These are phyloP conservation scores for Aspergillus nanangensis DNA, from an alignment of 495 filamentous ascomycete genomes.

Conservation along the genomic window DNA sequence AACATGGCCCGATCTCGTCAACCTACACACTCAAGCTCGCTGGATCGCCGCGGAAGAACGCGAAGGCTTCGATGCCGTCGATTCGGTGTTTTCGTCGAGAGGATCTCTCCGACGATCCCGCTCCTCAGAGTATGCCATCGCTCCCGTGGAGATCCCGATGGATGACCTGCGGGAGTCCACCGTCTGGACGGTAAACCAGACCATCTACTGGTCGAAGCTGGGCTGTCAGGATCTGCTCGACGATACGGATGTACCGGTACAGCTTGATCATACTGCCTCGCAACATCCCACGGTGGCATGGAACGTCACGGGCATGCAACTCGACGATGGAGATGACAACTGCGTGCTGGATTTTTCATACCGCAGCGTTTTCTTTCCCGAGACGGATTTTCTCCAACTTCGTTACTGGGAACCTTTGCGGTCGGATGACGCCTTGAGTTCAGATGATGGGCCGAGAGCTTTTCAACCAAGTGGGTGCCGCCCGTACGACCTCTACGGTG, in stretches of 20 bases:
- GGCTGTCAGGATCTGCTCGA: constrained; percentile 20
- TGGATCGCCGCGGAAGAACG: constrained; percentile 34
- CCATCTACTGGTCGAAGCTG: constrained; percentile 34
- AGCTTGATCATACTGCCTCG: constrained; percentile 15
- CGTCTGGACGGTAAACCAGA: constrained; percentile 34
- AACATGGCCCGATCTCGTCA: constrained; percentile 30
- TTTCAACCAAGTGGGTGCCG: constrained; percentile 29
- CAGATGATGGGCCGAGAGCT: constrained; percentile 9
- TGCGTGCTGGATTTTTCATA: constrained; percentile 33
- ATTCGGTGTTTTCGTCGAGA: constrained; percentile 17
- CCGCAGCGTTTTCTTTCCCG: constrained; percentile 25
- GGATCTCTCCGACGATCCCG: constrained; percentile 21
- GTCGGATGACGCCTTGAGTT: constrained; percentile 7
- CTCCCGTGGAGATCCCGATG: constrained; percentile 32
- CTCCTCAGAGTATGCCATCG: constrained; percentile 29
- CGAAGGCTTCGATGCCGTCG: constrained; percentile 19
- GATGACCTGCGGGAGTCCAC: constrained; percentile 17
- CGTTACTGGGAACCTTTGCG: constrained; percentile 38
- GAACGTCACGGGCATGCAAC: constrained; percentile 24
- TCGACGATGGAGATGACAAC: constrained; percentile 14
- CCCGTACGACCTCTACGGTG: constrained; percentile 35
- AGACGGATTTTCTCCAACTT: constrained; percentile 32
- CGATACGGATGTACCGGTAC: constrained; percentile 19
- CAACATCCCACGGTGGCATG: constrained; percentile 21
- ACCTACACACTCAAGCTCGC: constrained; percentile 25